Evolutionary conservation across 345 rosid species (phyloP).

Genomic region (Hibiscus trionum): DNA sequence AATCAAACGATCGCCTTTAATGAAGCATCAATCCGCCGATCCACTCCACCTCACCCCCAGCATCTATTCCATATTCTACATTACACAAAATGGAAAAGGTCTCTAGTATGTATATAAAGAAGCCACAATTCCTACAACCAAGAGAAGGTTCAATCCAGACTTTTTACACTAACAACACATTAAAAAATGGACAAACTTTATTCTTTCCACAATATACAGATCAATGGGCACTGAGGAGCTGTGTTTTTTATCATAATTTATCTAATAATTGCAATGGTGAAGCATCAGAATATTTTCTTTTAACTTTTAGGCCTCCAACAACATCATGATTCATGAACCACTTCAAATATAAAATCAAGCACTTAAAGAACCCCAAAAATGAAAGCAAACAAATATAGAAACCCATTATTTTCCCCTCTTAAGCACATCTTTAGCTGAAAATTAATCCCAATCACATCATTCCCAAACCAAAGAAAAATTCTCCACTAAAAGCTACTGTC

Average conservation of each 20-base stretch:
- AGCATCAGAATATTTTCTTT: constrained; percentile 48
- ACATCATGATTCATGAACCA: constrained; percentile 17
- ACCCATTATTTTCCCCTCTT: neutral
- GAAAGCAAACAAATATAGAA: constrained; percentile 17
- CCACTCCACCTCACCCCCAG: constrained; percentile 16
- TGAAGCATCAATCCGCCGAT: constrained; percentile 14
- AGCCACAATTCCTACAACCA: too few species aligned
- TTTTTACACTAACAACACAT: constrained; percentile 8
- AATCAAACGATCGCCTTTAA: constrained; percentile 4
- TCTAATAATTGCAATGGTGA: constrained; percentile 21
- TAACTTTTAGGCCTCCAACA: constrained; percentile 9
- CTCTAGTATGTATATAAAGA: neutral
- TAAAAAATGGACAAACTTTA: constrained; percentile 23
- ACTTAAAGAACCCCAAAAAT: constrained; percentile 3
- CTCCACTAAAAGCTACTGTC: constrained; percentile 2
- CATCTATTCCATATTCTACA: constrained; percentile 37
- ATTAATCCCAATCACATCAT: constrained; percentile 26
- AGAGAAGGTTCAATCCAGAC: constrained; percentile 1
- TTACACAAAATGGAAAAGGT: constrained; percentile 22
- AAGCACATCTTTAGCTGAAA: constrained; percentile 3
- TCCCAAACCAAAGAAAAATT: constrained; percentile 6
- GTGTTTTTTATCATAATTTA: constrained; percentile 19
- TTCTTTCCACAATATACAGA: constrained; percentile 40
- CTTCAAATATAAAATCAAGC: constrained; percentile 16
- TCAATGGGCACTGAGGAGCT: constrained; percentile 33